Conservation (phyloP, 495 filamentous ascomycete genomes). For the Penicillium diatomitis region DNA sequence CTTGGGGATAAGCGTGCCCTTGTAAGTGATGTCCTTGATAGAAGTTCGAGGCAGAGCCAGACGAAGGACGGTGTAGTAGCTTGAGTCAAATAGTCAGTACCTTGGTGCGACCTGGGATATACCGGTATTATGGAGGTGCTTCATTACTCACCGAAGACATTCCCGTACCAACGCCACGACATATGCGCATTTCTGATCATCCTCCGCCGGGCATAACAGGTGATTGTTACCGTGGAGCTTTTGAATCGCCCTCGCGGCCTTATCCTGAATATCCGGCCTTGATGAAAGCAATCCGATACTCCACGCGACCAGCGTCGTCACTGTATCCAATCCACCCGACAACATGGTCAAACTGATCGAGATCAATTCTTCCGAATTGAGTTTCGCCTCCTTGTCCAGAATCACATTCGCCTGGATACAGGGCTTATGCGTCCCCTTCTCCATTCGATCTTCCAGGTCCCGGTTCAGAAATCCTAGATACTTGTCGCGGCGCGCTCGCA, state of each 20-base stretch:
- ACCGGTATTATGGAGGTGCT: background rate
- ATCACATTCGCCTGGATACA: conserved; percentile 60
- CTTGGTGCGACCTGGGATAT: background rate
- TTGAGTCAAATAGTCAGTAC: conserved; percentile 1
- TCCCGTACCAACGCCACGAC: conserved; percentile 50
- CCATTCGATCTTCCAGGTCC: conserved; percentile 47
- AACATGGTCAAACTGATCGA: conserved; percentile 57
- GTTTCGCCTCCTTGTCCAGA: conserved; percentile 48
- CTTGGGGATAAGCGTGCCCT: conserved; percentile 46
- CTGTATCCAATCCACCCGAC: conserved; percentile 53
- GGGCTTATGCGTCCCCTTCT: conserved; percentile 49
- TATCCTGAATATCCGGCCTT: conserved; percentile 51
- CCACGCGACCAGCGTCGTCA: conserved; percentile 56
- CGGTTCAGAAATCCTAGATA: conserved; percentile 45
- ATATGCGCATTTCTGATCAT: conserved; percentile 55
- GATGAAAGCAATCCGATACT: conserved; percentile 49
- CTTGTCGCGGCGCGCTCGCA: conserved; percentile 50
- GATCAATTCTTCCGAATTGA: conserved; percentile 50
- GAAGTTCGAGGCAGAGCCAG: conserved; percentile 53
- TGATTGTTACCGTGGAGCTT: conserved; percentile 43
- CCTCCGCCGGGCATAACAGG: conserved; percentile 46
- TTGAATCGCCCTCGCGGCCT: conserved; percentile 45
- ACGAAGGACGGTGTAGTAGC: conserved; percentile 51
- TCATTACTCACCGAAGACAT: conserved; percentile 38
- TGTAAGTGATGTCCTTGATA: conserved; percentile 49